Conservation (phyloP, 2,329 filamentous ascomycete genomes). For the Diaporthe helianthi region DNA sequence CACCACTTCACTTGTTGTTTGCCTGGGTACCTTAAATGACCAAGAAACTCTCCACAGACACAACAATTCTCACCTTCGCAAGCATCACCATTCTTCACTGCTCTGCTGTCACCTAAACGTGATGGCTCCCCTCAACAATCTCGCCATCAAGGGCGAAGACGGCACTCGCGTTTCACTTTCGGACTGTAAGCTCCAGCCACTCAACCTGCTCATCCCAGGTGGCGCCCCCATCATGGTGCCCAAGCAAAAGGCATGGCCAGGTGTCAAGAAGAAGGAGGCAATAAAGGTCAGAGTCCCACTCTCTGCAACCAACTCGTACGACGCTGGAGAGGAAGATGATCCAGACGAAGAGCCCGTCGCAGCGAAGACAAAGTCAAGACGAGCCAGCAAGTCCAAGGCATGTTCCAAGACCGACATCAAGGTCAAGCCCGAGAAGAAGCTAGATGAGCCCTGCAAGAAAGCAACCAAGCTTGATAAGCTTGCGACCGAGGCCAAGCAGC, state of each 20-base stretch:
- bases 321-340: conserved; percentile 16
- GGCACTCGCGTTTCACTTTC: conserved; percentile 11
- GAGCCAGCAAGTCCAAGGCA: conserved; percentile 1
- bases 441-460: conserved; percentile 15
- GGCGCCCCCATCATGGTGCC: conserved; percentile 30
- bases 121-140: conserved; percentile 12
- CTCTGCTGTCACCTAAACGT: background rate
- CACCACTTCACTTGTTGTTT: background rate
- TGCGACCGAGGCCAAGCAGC: conserved; percentile 11
- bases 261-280: background rate
- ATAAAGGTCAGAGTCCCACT: background rate
- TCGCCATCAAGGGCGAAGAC: conserved; percentile 19
- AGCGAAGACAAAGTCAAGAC: conserved; percentile 14
- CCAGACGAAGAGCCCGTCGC: background rate
- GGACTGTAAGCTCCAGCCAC: conserved; percentile 31
- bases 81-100: background rate
- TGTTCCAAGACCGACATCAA: conserved; percentile 8
- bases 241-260: conserved; percentile 27
- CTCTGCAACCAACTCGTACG: background rate
- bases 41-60: background rate
- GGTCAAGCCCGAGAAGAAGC: background rate
- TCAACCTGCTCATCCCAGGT: conserved; percentile 32
- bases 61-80: background rate
- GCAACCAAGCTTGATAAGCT: conserved; percentile 21
- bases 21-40: background rate